Conservation (phyloP, 1,284 basidiomycete genomes). For the Austroboletus novae-zelandiae region DNA sequence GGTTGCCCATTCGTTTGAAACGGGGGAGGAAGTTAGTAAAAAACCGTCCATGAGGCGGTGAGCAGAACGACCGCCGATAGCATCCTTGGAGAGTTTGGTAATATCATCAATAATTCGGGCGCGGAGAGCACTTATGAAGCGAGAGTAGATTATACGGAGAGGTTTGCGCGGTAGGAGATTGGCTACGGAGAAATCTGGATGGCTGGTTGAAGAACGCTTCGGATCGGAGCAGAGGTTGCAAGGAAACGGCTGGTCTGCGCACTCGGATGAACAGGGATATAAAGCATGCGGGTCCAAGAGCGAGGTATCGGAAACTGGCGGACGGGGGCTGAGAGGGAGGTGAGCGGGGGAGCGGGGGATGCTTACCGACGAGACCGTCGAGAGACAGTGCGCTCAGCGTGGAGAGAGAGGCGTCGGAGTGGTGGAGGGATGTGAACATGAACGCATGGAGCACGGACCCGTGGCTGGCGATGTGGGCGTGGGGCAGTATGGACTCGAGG, state of each 20-base stretch:
- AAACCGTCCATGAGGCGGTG: constrained; percentile 58
- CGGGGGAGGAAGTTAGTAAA: constrained; percentile 45
- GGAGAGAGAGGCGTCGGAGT: constrained; percentile 30
- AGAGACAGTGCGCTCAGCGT: constrained; percentile 36
- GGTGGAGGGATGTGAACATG: constrained; percentile 41
- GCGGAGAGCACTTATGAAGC: constrained; percentile 47
- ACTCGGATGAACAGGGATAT: constrained; percentile 52
- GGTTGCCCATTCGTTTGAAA: constrained; percentile 54
- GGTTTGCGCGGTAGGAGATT: constrained; percentile 43
- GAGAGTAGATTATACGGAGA: constrained; percentile 44
- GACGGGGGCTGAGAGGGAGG: neutral
- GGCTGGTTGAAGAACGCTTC: constrained; percentile 20
- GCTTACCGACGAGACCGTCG: constrained; percentile 53
- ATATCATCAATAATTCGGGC: constrained; percentile 56
- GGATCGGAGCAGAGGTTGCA: constrained; percentile 41
- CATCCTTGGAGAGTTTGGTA: constrained; percentile 36
- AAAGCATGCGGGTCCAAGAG: constrained; percentile 47
- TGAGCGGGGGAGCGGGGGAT: neutral
- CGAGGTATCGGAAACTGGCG: constrained; percentile 34
- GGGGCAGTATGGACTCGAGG: constrained; percentile 49
- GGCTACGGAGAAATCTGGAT: constrained; percentile 21
- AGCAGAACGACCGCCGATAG: constrained; percentile 26
- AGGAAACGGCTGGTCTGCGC: constrained; percentile 40
- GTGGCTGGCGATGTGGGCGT: constrained; percentile 44
- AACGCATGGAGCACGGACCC: constrained; percentile 53